Conservation (phyloP, 768 basidiomycete species). For the Macrocybe gigantea region DNA sequence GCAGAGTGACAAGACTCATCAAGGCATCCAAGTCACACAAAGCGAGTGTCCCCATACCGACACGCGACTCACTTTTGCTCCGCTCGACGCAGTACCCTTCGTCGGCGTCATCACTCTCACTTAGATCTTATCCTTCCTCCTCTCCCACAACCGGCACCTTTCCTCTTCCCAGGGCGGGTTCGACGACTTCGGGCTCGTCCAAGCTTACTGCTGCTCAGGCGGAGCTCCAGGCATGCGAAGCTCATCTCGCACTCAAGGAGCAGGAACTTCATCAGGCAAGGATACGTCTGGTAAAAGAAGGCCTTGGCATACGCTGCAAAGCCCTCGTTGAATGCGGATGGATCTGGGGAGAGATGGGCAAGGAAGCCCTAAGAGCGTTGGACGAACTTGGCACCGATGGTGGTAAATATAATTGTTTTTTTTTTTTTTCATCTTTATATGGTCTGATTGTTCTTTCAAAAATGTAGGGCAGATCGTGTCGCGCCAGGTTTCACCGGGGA, state of each 20-base stretch:
- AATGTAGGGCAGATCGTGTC: too few species aligned
- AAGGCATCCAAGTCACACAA: conserved; percentile 64
- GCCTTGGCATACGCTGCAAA: conserved; percentile 53
- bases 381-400: conserved; percentile 25
- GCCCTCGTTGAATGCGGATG: conserved; percentile 68
- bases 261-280: conserved; percentile 50
- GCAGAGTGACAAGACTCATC: conserved; percentile 71
- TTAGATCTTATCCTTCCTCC: neutral
- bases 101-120: conserved; percentile 39
- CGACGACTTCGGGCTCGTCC: conserved; percentile 9
- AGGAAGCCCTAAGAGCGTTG: conserved; percentile 43
- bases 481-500: too few species aligned
- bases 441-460: neutral
- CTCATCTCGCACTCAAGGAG: conserved; percentile 66
- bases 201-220: conserved; percentile 66
- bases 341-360: conserved; percentile 64
- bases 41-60: conserved; percentile 29
- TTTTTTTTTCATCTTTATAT: neutral
- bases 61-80: conserved; percentile 27
- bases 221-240: conserved; percentile 79
- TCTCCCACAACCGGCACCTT: neutral
- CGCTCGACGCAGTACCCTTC: conserved; percentile 18
- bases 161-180: conserved; percentile 23
- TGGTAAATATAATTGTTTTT: neutral
- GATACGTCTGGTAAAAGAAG: conserved; percentile 50